Conservation (phyloP, 2,329 filamentous ascomycete species). For the Fusarium sp. region DNA sequence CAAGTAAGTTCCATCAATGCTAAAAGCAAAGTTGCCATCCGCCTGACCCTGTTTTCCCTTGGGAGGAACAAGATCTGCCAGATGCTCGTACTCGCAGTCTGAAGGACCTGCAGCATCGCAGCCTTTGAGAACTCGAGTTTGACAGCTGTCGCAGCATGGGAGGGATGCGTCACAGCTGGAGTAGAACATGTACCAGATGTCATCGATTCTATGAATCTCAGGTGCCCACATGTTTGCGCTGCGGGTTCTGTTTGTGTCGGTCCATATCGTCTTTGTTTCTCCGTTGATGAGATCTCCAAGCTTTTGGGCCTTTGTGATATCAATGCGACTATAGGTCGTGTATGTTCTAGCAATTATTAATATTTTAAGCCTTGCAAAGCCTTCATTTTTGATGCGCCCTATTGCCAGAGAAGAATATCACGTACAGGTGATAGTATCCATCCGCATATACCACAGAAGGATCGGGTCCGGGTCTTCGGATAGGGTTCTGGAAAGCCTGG, state of each 20-base stretch:
- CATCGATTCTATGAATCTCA: constrained; percentile 20
- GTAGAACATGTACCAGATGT: constrained; percentile 28
- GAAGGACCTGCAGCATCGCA: constrained; percentile 7
- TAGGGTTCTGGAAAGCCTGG: constrained; percentile 11
- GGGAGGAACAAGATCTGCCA: constrained; percentile 18
- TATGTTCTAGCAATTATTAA: constrained; percentile 2
- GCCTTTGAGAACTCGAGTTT: constrained; percentile 14
- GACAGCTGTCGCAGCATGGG: constrained; percentile 19
- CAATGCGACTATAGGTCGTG: constrained; percentile 10
- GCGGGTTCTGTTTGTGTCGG: constrained; percentile 22
- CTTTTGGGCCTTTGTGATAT: background rate
- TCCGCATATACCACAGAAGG: constrained; percentile 12
- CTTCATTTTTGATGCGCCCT: background rate
- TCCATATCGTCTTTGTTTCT: constrained; percentile 23
- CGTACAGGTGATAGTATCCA: constrained; percentile 15
- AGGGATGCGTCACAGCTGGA: constrained; percentile 14
- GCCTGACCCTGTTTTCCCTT: constrained; percentile 3
- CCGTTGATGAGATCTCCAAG: constrained; percentile 9
- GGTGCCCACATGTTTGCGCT: constrained; percentile 26
- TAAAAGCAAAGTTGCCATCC: constrained; percentile 14
- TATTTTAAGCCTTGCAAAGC: background rate
- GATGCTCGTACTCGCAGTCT: constrained; percentile 15
- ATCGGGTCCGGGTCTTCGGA: constrained; percentile 11
- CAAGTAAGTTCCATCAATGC: constrained; percentile 24
- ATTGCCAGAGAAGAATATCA: background rate